Evolutionary conservation across 345 rosid species (phyloP).

Genomic region (Sisymbrium altissimum): DNA sequence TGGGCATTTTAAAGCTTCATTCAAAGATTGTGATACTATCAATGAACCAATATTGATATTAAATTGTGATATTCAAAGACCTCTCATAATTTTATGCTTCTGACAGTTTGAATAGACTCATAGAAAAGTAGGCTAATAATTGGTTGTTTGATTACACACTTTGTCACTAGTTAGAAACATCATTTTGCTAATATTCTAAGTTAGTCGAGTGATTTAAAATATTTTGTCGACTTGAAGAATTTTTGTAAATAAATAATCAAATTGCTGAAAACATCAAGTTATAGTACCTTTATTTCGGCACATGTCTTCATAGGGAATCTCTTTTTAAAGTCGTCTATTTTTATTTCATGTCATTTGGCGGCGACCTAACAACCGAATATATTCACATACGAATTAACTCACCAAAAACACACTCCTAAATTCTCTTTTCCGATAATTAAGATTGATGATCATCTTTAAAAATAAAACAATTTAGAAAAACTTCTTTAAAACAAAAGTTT

Average conservation of each 20-base stretch:
- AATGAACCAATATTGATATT: neutral
- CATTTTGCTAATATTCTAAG: constrained; percentile 5
- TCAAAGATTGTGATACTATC: neutral
- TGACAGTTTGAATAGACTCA: constrained; percentile 3
- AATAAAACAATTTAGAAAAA: neutral
- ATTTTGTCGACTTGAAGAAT: constrained; percentile 15
- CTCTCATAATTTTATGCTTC: neutral
- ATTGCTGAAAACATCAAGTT: constrained; percentile 7
- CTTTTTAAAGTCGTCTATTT: constrained; percentile 24
- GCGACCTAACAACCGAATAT: constrained; percentile 24
- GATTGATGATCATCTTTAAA: neutral
- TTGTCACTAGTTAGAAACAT: constrained; percentile 10
- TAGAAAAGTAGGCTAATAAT: constrained; percentile 21
- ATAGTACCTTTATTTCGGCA: constrained; percentile 13
- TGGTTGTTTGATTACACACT: constrained; percentile 16
- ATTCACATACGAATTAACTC: constrained; percentile 2
- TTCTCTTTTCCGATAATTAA: neutral
- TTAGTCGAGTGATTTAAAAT: neutral
- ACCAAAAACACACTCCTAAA: neutral
- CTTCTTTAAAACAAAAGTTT: neutral
- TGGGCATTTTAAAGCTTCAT: neutral
- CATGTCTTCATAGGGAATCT: constrained; percentile 25
- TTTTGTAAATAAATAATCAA: neutral
- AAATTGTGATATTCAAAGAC: neutral
- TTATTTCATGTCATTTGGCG: constrained; percentile 24